Evolutionary conservation across 352 stramenopile genomes (phyloP).

Genomic region (Phytophthora hibernalis): DNA sequence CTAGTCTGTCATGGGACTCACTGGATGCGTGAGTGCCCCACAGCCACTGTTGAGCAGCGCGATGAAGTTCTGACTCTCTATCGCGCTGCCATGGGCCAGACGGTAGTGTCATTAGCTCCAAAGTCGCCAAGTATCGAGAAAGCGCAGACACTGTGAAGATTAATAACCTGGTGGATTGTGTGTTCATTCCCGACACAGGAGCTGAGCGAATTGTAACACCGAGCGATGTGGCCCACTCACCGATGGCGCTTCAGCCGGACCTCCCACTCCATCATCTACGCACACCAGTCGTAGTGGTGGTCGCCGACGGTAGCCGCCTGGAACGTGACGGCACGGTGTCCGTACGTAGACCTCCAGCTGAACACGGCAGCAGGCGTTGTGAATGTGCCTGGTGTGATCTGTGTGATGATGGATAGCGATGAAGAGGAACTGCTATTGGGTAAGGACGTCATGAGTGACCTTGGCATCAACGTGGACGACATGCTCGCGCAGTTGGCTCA

Average conservation of each 20-base stretch:
- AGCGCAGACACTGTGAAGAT: not conserved
- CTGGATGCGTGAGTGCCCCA: conserved; percentile 1
- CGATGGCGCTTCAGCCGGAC: not conserved
- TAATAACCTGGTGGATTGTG: not conserved
- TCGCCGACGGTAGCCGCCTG: conserved; percentile 2
- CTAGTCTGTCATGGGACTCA: conserved; percentile 9
- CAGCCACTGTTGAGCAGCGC: conserved; percentile 1
- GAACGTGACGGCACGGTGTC: conserved; percentile 2
- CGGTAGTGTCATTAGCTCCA: not conserved
- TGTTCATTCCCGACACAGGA: conserved; percentile 1
- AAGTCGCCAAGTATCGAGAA: not conserved
- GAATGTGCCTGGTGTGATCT: not conserved
- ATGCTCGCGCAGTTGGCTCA: conserved; percentile 15
- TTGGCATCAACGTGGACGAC: conserved; percentile 13
- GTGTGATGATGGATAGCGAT: conserved; percentile 3
- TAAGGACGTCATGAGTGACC: not conserved
- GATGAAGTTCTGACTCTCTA: not conserved
- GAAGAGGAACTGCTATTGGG: conserved; percentile 6
- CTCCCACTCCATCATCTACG: not conserved
- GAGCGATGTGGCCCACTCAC: conserved; percentile 4
- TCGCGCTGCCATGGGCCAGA: not conserved
- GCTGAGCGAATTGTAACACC: not conserved
- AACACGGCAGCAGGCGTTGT: conserved; percentile 11
- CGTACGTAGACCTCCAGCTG: conserved; percentile 2
- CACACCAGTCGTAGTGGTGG: not conserved